Percentiles rank a stretch among this genome's conserved stretches.
Evolutionary conservation across 306 rosid species (phyloP).

Genomic region (Delonix regia): DNA sequence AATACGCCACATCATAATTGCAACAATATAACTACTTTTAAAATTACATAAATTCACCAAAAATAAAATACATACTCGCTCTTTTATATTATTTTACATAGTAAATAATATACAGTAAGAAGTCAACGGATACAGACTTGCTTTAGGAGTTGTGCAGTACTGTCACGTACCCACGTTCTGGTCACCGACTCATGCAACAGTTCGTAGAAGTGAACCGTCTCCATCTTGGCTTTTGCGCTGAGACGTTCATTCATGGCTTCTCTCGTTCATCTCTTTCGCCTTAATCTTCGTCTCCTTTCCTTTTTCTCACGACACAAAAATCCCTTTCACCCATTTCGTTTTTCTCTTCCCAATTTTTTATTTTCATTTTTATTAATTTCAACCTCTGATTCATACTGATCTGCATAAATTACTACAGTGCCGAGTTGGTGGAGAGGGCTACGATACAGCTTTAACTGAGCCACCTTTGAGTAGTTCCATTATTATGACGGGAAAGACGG

Average conservation of each 20-base stretch:
- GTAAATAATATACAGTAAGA: no score
- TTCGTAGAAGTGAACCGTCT: slow-evolving; percentile 19
- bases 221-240: slow-evolving; percentile 18
- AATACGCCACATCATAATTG: no score
- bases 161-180: slow-evolving; percentile 47
- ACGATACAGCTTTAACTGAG: slow-evolving; percentile 13
- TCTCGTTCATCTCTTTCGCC: slow-evolving; percentile 55
- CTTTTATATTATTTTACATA: no score
- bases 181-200: slow-evolving; percentile 59
- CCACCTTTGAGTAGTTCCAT: slow-evolving; percentile 41
- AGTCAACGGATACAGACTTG: slow-evolving; percentile 57
- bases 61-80: no score
- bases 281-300: slow-evolving; percentile 45
- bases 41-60: no score
- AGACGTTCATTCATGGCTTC: slow-evolving; percentile 15
- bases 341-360: no score
- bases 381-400: slow-evolving; percentile 1
- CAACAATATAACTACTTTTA: no score
- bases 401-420: slow-evolving; percentile 34
- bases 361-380: no score
- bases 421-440: slow-evolving; percentile 31
- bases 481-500: no score
- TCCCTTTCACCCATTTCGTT: background rate
- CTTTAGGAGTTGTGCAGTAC: slow-evolving; percentile 46
- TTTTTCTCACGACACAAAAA: slow-evolving; percentile 40